phyloP scores from a whole-genome alignment of 345 rosid genomes.

The Gossypium ekmanianum region DNA sequence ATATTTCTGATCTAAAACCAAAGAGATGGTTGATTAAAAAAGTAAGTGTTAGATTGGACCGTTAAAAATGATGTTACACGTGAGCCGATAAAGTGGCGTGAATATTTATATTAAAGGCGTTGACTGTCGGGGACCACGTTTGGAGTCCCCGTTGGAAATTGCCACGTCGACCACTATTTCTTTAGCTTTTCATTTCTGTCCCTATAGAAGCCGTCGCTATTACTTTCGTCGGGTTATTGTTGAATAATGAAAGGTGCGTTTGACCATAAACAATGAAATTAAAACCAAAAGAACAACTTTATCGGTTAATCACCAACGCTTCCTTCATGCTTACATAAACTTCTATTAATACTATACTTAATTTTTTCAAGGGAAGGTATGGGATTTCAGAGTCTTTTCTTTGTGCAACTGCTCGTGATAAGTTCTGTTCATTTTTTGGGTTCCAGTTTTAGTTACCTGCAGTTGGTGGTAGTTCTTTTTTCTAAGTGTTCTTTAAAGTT shows the following conservation, averaged over 20 bases:
- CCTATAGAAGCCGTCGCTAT: neutral
- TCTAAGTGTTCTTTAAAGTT: too few species aligned
- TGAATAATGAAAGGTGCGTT: neutral
- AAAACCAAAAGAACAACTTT: neutral
- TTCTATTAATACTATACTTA: too few species aligned
- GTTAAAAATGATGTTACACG: neutral
- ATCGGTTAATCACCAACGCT: too few species aligned
- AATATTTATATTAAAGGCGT: neutral
- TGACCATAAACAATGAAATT: neutral
- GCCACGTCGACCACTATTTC: neutral
- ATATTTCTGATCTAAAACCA: neutral
- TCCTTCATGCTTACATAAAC: too few species aligned
- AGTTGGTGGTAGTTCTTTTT: too few species aligned
- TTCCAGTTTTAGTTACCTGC: too few species aligned
- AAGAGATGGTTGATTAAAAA: neutral
- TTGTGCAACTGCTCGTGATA: too few species aligned
- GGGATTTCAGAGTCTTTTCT: too few species aligned
- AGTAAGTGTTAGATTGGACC: neutral
- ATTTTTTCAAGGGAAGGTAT: too few species aligned
- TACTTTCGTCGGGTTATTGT: neutral
- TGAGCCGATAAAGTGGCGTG: neutral
- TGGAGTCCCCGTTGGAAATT: neutral
- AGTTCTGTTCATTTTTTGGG: too few species aligned
- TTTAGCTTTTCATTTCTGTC: slow-evolving; percentile 11
- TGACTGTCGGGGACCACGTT: neutral